Percentiles rank a stretch among this genome's conserved stretches.
Evolutionary conservation across 1,284 basidiomycete genomes (phyloP).

Genomic region (Rhodotorula sp.): DNA sequence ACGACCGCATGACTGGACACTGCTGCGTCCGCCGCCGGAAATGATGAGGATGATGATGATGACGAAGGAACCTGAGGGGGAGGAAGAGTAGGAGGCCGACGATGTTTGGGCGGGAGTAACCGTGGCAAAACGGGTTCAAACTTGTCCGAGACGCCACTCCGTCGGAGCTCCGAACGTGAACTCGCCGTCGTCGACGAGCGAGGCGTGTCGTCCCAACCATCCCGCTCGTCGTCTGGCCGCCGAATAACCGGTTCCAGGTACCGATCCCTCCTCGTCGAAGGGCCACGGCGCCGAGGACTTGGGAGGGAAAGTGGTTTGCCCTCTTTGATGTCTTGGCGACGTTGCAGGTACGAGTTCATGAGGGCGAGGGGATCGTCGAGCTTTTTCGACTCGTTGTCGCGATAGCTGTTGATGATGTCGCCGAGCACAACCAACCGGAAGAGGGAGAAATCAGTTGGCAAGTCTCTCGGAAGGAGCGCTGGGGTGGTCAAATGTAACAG

Average conservation of each 20-base stretch:
- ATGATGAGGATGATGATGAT: too few species aligned
- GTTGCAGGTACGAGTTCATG: conserved; percentile 42
- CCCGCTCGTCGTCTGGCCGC: neutral
- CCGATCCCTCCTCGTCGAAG: conserved; percentile 18
- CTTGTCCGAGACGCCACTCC: neutral
- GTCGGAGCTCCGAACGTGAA: neutral
- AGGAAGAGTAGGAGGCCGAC: neutral
- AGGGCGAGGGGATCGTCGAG: conserved; percentile 41
- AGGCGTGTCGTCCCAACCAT: conserved; percentile 13
- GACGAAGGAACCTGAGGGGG: neutral
- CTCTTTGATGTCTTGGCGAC: conserved; percentile 33
- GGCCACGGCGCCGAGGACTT: neutral
- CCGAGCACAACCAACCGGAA: too few species aligned
- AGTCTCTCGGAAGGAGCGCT: too few species aligned
- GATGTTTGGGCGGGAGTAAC: conserved; percentile 18
- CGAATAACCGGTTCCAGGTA: conserved; percentile 4
- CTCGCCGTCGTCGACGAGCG: neutral
- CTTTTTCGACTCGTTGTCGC: conserved; percentile 41
- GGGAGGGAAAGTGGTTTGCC: conserved; percentile 14
- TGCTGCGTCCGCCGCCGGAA: too few species aligned
- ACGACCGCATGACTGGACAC: neutral
- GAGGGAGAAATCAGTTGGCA: too few species aligned
- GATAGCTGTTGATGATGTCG: conserved; percentile 30
- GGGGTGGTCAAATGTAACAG: too few species aligned
- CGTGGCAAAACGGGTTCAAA: conserved; percentile 26